Conservation (phyloP, 768 basidiomycete genomes). For the Lactarius hatsudake region DNA sequence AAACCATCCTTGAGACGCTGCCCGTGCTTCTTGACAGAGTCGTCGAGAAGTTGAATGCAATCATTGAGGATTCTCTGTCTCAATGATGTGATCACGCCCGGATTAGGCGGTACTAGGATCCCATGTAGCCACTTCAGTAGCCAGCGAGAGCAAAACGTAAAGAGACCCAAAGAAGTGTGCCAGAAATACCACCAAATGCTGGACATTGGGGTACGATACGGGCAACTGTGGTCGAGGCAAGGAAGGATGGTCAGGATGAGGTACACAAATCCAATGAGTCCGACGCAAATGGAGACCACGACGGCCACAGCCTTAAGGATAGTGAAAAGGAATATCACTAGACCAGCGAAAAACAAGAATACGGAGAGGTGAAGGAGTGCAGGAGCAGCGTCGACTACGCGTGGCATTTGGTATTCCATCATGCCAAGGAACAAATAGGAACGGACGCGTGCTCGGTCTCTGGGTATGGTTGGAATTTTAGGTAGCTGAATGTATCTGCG, state of each 20-base stretch:
- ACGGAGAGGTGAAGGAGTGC: slow-evolving; percentile 48
- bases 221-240: slow-evolving; percentile 20
- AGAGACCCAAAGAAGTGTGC: background rate
- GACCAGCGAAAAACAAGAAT: slow-evolving; percentile 48
- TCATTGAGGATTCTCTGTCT: slow-evolving; percentile 11
- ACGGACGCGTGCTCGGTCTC: slow-evolving; percentile 42
- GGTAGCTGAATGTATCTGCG: slow-evolving; percentile 22
- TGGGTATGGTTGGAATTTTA: slow-evolving; percentile 30
- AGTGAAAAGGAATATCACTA: slow-evolving; percentile 44
- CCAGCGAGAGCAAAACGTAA: background rate
- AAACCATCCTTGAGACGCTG: slow-evolving; percentile 7
- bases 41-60: background rate
- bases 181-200: slow-evolving; percentile 5
- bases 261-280: slow-evolving; percentile 16
- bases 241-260: slow-evolving; percentile 25
- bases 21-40: background rate
- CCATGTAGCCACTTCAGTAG: slow-evolving; percentile 6
- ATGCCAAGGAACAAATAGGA: slow-evolving; percentile 39
- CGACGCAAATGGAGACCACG: slow-evolving; percentile 9
- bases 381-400: slow-evolving; percentile 43
- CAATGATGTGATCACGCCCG: background rate
- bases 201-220: slow-evolving; percentile 28
- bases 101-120: slow-evolving; percentile 10
- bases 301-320: slow-evolving; percentile 25
- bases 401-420: slow-evolving; percentile 39